Evolutionary conservation across 441 rosid species (phyloP).

Genomic region (Pelargonium myrrhifolium): DNA sequence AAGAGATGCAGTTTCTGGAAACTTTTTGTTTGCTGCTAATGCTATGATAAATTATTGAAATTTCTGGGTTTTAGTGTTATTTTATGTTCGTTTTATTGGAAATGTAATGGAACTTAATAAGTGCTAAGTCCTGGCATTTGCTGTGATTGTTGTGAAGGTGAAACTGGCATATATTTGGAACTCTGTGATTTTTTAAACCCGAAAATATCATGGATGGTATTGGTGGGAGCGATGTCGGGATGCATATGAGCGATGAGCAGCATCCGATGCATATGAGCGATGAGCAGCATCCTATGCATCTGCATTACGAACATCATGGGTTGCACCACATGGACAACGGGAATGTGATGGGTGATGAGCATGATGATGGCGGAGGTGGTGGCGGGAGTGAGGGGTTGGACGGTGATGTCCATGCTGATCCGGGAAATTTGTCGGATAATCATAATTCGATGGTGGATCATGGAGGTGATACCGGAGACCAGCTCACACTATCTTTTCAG

Average conservation of each 20-base stretch:
- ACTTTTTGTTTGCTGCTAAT: too few relatives aligned
- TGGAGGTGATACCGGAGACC: slow-evolving; percentile 36
- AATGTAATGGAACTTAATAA: too few relatives aligned
- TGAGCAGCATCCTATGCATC: slow-evolving; percentile 32
- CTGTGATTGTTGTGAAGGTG: neutral
- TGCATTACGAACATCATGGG: slow-evolving; percentile 36
- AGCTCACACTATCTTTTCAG: slow-evolving; percentile 57
- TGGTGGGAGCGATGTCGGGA: slow-evolving; percentile 28
- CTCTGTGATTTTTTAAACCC: neutral
- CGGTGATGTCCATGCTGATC: slow-evolving; percentile 34
- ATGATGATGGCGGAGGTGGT: slow-evolving; percentile 20
- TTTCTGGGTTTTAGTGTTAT: too few relatives aligned
- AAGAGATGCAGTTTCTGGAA: too few relatives aligned
- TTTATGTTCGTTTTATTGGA: too few relatives aligned
- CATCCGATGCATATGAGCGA: neutral
- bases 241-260: slow-evolving; percentile 34
- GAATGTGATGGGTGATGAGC: slow-evolving; percentile 32
- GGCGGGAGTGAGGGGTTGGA: slow-evolving; percentile 33
- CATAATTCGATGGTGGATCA: slow-evolving; percentile 24
- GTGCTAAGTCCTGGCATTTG: too few relatives aligned
- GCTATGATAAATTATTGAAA: too few relatives aligned
- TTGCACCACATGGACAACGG: slow-evolving; percentile 35
- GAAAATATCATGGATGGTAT: slow-evolving; percentile 35
- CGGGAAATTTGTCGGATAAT: slow-evolving; percentile 32
- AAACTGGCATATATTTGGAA: neutral